These are phyloP conservation scores for Henckelia pumila DNA, from an alignment of 257 asterid species.

Conservation along the genomic window DNA sequence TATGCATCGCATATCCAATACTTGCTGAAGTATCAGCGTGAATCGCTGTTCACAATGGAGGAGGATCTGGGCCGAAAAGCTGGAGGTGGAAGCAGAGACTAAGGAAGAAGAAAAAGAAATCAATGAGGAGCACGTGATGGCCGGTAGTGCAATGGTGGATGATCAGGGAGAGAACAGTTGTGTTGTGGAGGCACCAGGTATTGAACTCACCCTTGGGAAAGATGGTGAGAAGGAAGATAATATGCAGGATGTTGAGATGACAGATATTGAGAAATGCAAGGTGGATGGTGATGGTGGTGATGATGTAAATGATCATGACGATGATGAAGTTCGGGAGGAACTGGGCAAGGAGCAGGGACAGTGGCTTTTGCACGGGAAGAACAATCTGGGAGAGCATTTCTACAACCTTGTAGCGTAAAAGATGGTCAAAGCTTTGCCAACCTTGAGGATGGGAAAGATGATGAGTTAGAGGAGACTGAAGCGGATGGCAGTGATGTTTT, in stretches of 20 bases:
- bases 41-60: conserved; percentile 31
- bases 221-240: conserved; percentile 43
- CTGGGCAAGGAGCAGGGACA: conserved; percentile 36
- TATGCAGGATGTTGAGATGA: conserved; percentile 30
- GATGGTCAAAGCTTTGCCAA: conserved; percentile 27
- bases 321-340: conserved; percentile 27
- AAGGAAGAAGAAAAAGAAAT: conserved; percentile 25
- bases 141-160: conserved; percentile 14
- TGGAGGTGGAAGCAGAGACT: conserved; percentile 31
- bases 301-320: background rate
- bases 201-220: conserved; percentile 75
- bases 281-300: conserved; percentile 20
- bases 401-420: conserved; percentile 50
- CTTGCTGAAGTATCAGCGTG: conserved; percentile 58
- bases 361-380: conserved; percentile 56
- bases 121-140: conserved; percentile 27
- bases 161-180: conserved; percentile 22
- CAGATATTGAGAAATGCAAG: conserved; percentile 46
- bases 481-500: conserved; percentile 42
- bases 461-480: conserved; percentile 24
- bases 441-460: conserved; percentile 30
- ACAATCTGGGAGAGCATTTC: conserved; percentile 39
- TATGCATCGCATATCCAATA: conserved; percentile 85
- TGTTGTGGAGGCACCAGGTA: conserved; percentile 43
- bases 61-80: conserved; percentile 27